These are phyloP conservation scores for Ustilaginoidea virens DNA, from an alignment of 2,329 filamentous ascomycete genomes.

Conservation along the genomic window DNA sequence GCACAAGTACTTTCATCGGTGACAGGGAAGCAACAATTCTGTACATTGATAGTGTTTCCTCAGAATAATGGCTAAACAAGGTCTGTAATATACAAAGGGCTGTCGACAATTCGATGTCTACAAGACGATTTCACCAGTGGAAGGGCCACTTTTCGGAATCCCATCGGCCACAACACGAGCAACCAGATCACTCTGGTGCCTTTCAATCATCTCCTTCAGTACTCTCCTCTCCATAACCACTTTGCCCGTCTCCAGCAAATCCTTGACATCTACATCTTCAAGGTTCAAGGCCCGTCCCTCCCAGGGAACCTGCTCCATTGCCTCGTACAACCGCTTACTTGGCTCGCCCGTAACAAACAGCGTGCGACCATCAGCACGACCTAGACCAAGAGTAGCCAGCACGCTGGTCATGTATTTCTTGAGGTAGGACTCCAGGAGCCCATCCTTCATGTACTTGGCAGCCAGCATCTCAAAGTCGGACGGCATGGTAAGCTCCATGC, in stretches of 20 bases:
- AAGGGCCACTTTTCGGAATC: constrained; percentile 16
- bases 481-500: constrained; percentile 49
- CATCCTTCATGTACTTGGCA: constrained; percentile 26
- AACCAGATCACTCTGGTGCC: constrained; percentile 54
- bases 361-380: constrained; percentile 50
- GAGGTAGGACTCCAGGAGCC: constrained; percentile 39
- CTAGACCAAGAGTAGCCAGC: constrained; percentile 56
- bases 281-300: constrained; percentile 56
- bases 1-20: no score
- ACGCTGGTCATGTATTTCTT: constrained; percentile 51
- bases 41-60: neutral
- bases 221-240: constrained; percentile 77
- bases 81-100: neutral
- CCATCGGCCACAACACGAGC: constrained; percentile 30
- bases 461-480: constrained; percentile 30
- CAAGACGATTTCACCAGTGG: constrained; percentile 12
- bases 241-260: constrained; percentile 70
- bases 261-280: constrained; percentile 88
- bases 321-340: constrained; percentile 48
- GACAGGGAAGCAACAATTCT: no score
- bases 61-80: neutral
- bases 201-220: constrained; percentile 56
- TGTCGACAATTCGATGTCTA: no score
- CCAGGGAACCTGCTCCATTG: constrained; percentile 46
- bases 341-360: constrained; percentile 54